Percentiles rank a stretch among this genome's conserved stretches.
Conservation (phyloP, 768 basidiomycete species). For the Leucocoprinus birnbaumii region DNA sequence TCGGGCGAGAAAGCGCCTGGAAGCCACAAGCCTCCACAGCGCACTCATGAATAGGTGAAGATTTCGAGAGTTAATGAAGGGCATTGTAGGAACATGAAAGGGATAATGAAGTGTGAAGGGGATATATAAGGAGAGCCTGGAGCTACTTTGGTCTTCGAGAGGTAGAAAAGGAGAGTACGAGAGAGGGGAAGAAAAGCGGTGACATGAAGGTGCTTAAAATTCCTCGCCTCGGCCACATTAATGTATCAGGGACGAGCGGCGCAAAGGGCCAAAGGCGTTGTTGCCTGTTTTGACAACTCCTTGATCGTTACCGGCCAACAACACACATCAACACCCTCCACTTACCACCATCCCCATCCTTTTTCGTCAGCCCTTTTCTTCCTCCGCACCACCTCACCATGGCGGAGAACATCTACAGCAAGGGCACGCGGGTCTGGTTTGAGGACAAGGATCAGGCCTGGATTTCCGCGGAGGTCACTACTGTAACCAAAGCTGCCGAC, state of each 20-base stretch:
- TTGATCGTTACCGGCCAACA: constrained; percentile 11
- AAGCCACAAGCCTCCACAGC: constrained; percentile 9
- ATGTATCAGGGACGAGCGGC: neutral
- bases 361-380: constrained; percentile 28
- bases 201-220: neutral
- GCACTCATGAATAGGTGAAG: neutral
- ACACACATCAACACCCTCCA: constrained; percentile 14
- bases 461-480: constrained; percentile 84
- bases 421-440: constrained; percentile 89
- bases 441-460: constrained; percentile 93
- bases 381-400: constrained; percentile 37
- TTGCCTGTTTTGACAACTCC: neutral
- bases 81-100: neutral
- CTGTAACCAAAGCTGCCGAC: constrained; percentile 59
- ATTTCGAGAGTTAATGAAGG: neutral
- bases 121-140: neutral
- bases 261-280: neutral
- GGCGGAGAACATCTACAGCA: constrained; percentile 92
- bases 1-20: constrained; percentile 33
- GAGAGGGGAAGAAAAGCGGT: neutral
- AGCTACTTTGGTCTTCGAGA: neutral
- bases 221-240: too few species aligned
- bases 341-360: constrained; percentile 14
- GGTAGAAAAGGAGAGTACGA: neutral
- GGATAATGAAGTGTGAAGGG: neutral